Base-by-base conservation (phyloP, 2,329 filamentous ascomycete species). In the Trichoderma sp. region DNA sequence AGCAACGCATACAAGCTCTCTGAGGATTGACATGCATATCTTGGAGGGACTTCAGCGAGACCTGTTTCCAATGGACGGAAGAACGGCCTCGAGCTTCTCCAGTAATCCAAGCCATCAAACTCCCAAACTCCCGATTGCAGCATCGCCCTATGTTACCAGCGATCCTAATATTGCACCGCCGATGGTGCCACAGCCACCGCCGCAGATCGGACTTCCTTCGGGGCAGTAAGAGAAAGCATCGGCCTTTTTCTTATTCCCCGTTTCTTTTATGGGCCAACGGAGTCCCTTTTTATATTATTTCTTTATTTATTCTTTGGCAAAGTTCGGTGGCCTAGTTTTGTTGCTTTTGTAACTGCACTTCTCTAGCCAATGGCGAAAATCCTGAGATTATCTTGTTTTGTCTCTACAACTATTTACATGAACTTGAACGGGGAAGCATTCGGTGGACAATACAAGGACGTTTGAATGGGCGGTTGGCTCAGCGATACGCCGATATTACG, bases 11-110 rank as follows among this genome's bases (percentile, higher is more conserved):
- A 92, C 92, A 0, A 93, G 92, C 57, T 90, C 92, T 8, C 85
- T 97, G 7, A 79, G 81, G 57, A 87, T 87, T 56, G 93, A 97
- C 76, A 87, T 90, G 75, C 85, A 86, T 61, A 95, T 97, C 68
- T 83, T 97, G 15, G 81, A 86, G 69, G 84, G 82, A 7, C 74
- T 88, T 4, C 79, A 85, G 58, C 75, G 79, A n/a, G 79, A 83
- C 35, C 77, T 87, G n/a, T 81, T 81, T 58, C 74, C 73, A 8
- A 13, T 70, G 35, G 78, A 80, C 35, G 65, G 72, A 4, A 72
- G 74, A 56, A 70, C 73, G 12, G 74, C 73, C 67, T 79, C 79
- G n/a, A 83, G 80, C 73, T 83, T 83, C 72, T 83, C 81, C 9
- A 82, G 79, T 70, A 73, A 77, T 45, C 71, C 76, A 9, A 48